Percentiles rank a stretch among this genome's conserved stretches.
phyloP scores from a whole-genome alignment of 2,329 filamentous ascomycete species.

The Colletotrichum paranaense region DNA sequence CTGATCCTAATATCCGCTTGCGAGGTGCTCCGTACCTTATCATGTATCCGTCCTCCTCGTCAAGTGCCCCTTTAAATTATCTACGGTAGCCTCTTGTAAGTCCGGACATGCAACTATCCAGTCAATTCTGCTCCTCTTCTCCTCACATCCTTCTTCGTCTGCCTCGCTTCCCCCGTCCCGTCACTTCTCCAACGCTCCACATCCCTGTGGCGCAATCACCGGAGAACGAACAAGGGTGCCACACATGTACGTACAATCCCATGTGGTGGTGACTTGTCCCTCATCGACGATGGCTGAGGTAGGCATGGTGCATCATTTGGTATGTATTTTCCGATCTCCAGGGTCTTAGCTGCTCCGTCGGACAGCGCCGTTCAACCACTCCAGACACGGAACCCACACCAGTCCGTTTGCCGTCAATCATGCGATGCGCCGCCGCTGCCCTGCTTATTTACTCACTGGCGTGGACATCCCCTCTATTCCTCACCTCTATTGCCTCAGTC shows the following conservation, averaged over 20 bases:
- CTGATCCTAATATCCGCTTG: background rate
- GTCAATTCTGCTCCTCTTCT: background rate
- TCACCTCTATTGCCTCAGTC: background rate
- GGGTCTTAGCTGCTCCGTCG: slow-evolving; percentile 22
- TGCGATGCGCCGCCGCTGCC: slow-evolving; percentile 19
- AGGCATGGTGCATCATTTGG: slow-evolving; percentile 27
- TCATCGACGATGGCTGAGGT: slow-evolving; percentile 29
- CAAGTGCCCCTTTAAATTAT: background rate
- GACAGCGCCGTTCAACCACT: slow-evolving; percentile 15
- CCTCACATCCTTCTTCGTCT: background rate
- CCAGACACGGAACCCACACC: slow-evolving; percentile 23
- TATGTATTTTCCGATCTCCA: slow-evolving; percentile 30
- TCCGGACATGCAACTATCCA: no score
- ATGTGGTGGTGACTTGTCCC: slow-evolving; percentile 25
- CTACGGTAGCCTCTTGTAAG: no score
- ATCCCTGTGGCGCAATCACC: background rate
- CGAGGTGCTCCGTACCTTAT: background rate
- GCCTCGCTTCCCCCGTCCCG: background rate
- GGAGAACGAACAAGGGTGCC: background rate
- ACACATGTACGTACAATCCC: slow-evolving; percentile 5
- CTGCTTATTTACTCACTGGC: background rate
- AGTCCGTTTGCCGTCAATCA: slow-evolving; percentile 31
- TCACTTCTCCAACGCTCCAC: background rate
- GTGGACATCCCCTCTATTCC: background rate
- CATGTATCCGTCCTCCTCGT: background rate